A percentile compares a stretch with the other conserved stretches of the same genome.
These are phyloP conservation scores for Dipteronia dyeriana DNA, from an alignment of 345 rosid species.

Conservation along the genomic window DNA sequence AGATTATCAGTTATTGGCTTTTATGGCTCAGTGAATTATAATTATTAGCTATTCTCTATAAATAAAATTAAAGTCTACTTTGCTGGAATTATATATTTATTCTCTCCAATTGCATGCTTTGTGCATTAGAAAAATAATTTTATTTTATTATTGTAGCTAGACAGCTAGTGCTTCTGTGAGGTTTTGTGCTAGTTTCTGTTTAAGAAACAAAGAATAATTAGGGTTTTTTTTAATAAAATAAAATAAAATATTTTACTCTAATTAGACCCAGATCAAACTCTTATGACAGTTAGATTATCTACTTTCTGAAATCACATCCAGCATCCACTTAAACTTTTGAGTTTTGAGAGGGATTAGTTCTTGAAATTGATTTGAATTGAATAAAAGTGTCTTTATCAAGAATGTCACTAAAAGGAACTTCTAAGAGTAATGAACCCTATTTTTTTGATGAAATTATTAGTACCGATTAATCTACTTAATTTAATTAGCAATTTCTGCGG, in stretches of 20 bases:
- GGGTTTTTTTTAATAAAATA: no score
- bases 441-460: background rate
- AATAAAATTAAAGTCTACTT: background rate
- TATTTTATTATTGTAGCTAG: background rate
- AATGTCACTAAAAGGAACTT: background rate
- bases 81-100: background rate
- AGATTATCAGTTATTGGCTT: slow-evolving; percentile 6
- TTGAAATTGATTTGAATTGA: background rate
- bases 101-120: slow-evolving; percentile 6
- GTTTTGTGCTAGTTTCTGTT: background rate
- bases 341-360: background rate
- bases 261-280: background rate
- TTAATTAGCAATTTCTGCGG: no score
- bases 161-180: background rate
- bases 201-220: background rate
- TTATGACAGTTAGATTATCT: background rate
- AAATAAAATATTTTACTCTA: background rate
- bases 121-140: background rate
- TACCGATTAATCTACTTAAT: no score
- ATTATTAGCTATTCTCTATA: background rate
- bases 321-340: background rate
- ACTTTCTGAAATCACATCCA: background rate
- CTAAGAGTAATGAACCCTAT: background rate
- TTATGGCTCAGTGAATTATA: background rate
- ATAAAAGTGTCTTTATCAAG: background rate